Conservation (phyloP, 1,139 yeast species). For the Debaryomyces sp. region DNA sequence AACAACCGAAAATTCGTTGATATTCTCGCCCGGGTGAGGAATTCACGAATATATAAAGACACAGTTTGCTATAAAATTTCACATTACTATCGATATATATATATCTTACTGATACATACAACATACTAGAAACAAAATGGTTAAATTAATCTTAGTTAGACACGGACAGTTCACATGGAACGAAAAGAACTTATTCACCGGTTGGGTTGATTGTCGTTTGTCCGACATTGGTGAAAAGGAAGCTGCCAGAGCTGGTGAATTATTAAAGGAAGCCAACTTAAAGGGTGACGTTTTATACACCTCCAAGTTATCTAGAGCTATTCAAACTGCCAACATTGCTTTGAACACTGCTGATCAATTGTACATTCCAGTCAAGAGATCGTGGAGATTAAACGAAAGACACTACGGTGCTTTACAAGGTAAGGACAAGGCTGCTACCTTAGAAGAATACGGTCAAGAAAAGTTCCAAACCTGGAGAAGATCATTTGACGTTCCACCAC, state of each 20-base stretch:
- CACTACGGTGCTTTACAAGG: slow-evolving; percentile 99
- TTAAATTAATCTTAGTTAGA: slow-evolving; percentile 81
- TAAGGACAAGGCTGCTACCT: slow-evolving; percentile 94
- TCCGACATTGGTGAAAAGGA: slow-evolving; percentile 85
- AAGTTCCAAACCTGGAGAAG: slow-evolving; percentile 98
- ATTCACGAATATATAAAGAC: slow-evolving; percentile 6
- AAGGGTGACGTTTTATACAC: slow-evolving; percentile 90
- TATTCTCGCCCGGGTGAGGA: slow-evolving; percentile 9
- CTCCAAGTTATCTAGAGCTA: slow-evolving; percentile 91
- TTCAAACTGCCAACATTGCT: slow-evolving; percentile 97
- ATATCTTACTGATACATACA: background rate
- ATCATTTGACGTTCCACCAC: slow-evolving; percentile 97
- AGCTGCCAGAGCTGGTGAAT: slow-evolving; percentile 92
- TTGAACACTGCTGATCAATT: slow-evolving; percentile 86
- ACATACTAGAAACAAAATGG: slow-evolving; percentile 33
- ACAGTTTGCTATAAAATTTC: slow-evolving; percentile 1
- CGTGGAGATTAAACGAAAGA: slow-evolving; percentile 96
- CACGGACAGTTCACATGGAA: slow-evolving; percentile 99
- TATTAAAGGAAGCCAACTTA: slow-evolving; percentile 84
- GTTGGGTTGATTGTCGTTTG: slow-evolving; percentile 96
- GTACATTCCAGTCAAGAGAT: slow-evolving; percentile 90
- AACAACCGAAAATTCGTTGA: slow-evolving; percentile 21
- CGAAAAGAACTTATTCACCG: slow-evolving; percentile 97
- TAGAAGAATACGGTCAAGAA: slow-evolving; percentile 86
- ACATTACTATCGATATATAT: background rate